Percentiles rank a stretch among this genome's conserved stretches.
phyloP scores from a whole-genome alignment of 768 basidiomycete species.

The Hydnomerulius pinastri region DNA sequence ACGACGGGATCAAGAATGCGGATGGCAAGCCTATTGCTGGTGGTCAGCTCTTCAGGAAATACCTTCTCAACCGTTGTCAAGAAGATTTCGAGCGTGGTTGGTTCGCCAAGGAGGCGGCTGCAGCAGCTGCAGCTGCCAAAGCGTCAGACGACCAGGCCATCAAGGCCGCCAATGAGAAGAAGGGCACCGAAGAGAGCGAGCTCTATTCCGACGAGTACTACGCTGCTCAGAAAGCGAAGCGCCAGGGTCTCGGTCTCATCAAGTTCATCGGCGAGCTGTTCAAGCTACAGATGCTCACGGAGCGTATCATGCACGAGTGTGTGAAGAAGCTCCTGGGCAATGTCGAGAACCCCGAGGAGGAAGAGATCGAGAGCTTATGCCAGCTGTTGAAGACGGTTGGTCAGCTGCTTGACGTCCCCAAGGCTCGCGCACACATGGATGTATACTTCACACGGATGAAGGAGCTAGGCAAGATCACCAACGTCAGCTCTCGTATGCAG shows the following conservation, averaged over 20 bases:
- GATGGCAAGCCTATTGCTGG: conserved; percentile 92
- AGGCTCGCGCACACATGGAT: conserved; percentile 84
- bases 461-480: conserved; percentile 70
- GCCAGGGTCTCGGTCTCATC: conserved; percentile 94
- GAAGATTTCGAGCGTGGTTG: conserved; percentile 98
- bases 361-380: conserved; percentile 96
- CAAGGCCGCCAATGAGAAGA: conserved; percentile 65
- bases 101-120: conserved; percentile 85
- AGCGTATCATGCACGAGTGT: conserved; percentile 98
- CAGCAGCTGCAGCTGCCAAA: conserved; percentile 83
- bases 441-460: conserved; percentile 93
- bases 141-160: conserved; percentile 83
- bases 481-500: conserved; percentile 84
- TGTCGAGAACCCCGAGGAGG: conserved; percentile 94
- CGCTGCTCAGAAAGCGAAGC: conserved; percentile 94
- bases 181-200: conserved; percentile 59
- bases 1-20: conserved; percentile 77
- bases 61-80: conserved; percentile 94
- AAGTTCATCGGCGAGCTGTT: conserved; percentile 98
- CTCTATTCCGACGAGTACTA: conserved; percentile 97
- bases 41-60: conserved; percentile 94
- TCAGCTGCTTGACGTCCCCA: conserved; percentile 72
- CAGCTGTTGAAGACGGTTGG: conserved; percentile 92
- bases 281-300: conserved; percentile 98
- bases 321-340: conserved; percentile 94